Base-by-base conservation (phyloP, 2,329 filamentous ascomycete genomes). In the Clonostachys byssicola region DNA sequence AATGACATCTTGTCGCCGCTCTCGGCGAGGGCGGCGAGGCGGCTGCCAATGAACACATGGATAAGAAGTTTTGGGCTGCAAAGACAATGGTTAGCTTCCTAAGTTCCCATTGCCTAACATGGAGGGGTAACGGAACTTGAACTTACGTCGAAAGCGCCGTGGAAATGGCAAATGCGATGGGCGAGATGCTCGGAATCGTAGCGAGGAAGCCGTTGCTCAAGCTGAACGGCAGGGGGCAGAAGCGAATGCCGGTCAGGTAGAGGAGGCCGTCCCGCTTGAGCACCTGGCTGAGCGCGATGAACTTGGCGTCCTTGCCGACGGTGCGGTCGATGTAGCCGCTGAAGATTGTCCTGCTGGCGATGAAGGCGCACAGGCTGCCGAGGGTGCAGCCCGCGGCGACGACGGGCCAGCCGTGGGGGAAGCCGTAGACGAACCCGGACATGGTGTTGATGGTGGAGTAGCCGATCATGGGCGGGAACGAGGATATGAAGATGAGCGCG, bases 121-220 rank as follows among this genome's bases (percentile, higher is more conserved):
- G 14, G 17, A 18, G 36, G 17, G 14, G 36, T 39, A 39, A 38
- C 14, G 36, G 36, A 12, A 18, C 14, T 40, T 35, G 10, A 34
- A 59, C 64, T 50, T 53, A 77, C 74, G 79, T 83, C 12, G 91
- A 85, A 14, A 92, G 71, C 4, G 89, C 85, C 0, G 92, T 97
- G 6, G 94, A 92, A 42, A 91, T 64, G 34, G 85, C 85, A 69
- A 95, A 97, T 42, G 80, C 80, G 50, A 78, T 64, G 39, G 88
- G 88, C 20, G 85, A 79, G 34, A 99, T 89, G 34, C 88, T 95
- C 4, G 92, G 92, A 51, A 99, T 92, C 2, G 94, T 97, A 33
- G 90, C 90, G 47, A 99, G 81, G 51, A 95, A 95, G 44, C 91
- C 94, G 62, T 99, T 99, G 61, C 88, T 92, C 55, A 97, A 73